Base-by-base conservation (phyloP, 768 basidiomycete genomes). In the Coprinellus aureogranulatus region DNA sequence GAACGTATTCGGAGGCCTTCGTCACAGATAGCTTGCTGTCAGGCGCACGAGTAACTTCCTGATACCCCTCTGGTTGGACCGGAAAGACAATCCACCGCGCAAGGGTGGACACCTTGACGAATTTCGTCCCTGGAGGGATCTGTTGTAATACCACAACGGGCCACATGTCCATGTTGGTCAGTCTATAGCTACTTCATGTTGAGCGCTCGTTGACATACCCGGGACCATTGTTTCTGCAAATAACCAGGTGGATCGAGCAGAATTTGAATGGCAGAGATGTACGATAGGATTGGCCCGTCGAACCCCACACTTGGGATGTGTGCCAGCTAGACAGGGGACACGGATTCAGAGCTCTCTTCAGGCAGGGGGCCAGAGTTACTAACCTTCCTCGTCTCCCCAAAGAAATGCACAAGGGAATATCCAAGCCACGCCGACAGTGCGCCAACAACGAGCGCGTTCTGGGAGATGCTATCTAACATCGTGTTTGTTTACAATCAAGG, bases 11-110 rank as follows among this genome's bases (percentile, higher is more conserved):
- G 45, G 45, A 25, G 16, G 39, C 48, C 3, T 39, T 73, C 72
- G 58, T 73, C 68, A 44, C 64, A 61, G 9, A 65, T 62, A 1
- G 70, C 67, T 52, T 67, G 34, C 34, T 65, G 14, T 59, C 59
- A 23, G 67, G 67, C 0, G 68, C 70, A 14, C 74, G 60, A 6
- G 65, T 64, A 41, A 72, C 67, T 69, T 34, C 34, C 14, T 34
- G 34, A 1, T 73, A 54, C n/a, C 66, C 41, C 25, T 63, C 48
- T 25, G 63, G 64, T 1, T 67, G 34, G 22, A 37, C 48, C 10
- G 54, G 44, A 2, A 59, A 46, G 3, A 59, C 41, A 11, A 59
- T 20, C 58, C 58, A 59, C 41, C 46, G 25, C 3, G 53, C 42
- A 3, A 52, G 20, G 6, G 44, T 47, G 5, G 58, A 45, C 4